These are phyloP conservation scores for Senna siamea DNA, from an alignment of 306 rosid species.

Conservation along the genomic window DNA sequence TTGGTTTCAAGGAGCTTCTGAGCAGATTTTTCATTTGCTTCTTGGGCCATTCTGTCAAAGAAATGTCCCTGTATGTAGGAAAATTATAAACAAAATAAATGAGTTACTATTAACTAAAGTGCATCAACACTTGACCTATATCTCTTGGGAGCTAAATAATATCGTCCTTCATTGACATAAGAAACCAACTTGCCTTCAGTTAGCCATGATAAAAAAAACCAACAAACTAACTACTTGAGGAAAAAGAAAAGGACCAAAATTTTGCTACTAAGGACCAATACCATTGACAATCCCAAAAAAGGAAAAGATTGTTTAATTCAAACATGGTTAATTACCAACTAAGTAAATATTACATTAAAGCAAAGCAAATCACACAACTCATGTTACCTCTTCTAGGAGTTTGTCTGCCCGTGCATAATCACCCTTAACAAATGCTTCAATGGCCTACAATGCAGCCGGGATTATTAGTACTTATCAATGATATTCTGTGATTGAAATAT, in stretches of 20 bases:
- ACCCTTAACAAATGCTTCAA: constrained; percentile 43
- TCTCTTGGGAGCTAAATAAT: not conserved
- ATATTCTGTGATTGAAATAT: not conserved
- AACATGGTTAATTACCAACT: not conserved
- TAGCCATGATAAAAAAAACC: not conserved
- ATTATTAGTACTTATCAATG: constrained; percentile 5
- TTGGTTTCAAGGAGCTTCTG: constrained; percentile 38
- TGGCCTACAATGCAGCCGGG: constrained; percentile 41
- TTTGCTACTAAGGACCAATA: not conserved
- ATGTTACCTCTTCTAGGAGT: constrained; percentile 38
- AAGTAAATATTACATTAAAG: not conserved
- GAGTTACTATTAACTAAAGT: not conserved
- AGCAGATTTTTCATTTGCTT: constrained; percentile 47
- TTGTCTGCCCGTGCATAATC: constrained; percentile 43
- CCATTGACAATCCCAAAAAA: not conserved
- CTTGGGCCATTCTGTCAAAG: constrained; percentile 42
- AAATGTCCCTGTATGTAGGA: constrained; percentile 41
- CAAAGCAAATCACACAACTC: not conserved
- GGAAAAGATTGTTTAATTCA: not conserved
- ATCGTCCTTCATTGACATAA: not conserved
- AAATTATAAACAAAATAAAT: constrained; percentile 13
- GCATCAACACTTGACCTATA: not conserved
- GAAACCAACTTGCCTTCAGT: constrained; percentile 8
- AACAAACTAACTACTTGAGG: not conserved
- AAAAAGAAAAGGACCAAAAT: not conserved